Percentiles rank a stretch among this genome's conserved stretches.
These are phyloP conservation scores for Coemansia guatemalensis DNA, from an alignment of 192 early-diverging fungal genomes.

Conservation along the genomic window DNA sequence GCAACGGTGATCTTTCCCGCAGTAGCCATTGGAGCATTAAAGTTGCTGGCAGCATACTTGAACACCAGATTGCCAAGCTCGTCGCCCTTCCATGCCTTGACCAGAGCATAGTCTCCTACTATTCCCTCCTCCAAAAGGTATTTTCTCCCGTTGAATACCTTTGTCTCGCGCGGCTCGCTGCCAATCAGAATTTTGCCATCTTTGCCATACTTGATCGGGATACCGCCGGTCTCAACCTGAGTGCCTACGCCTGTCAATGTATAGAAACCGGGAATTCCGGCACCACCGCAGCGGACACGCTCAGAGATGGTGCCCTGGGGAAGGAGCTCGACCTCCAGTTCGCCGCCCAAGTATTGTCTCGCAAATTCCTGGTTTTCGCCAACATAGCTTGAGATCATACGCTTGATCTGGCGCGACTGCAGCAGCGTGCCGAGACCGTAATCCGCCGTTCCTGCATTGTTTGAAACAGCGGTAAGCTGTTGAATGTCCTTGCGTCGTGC, in stretches of 20 bases:
- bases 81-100: constrained; percentile 88
- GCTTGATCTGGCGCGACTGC: constrained; percentile 71
- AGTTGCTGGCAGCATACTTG: constrained; percentile 71
- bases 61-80: constrained; percentile 74
- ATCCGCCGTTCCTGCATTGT: constrained; percentile 75
- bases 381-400: constrained; percentile 77
- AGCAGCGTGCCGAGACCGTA: constrained; percentile 70
- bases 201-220: constrained; percentile 69
- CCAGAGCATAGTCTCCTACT: constrained; percentile 68
- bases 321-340: constrained; percentile 74
- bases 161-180: constrained; percentile 65
- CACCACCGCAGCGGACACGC: constrained; percentile 73
- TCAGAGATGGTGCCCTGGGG: constrained; percentile 80
- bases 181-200: constrained; percentile 53
- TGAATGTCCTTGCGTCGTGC: constrained; percentile 60
- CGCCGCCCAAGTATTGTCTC: constrained; percentile 76
- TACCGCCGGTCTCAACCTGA: constrained; percentile 65
- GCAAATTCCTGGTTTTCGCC: constrained; percentile 84
- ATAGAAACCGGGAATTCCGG: constrained; percentile 70
- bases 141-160: constrained; percentile 61
- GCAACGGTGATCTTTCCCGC: constrained; percentile 74
- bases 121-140: constrained; percentile 82
- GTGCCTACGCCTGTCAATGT: constrained; percentile 73
- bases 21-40: constrained; percentile 74
- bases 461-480: constrained; percentile 70